Base-by-base conservation (phyloP, 768 basidiomycete species). In the Strobilomyces echinocephalus region DNA sequence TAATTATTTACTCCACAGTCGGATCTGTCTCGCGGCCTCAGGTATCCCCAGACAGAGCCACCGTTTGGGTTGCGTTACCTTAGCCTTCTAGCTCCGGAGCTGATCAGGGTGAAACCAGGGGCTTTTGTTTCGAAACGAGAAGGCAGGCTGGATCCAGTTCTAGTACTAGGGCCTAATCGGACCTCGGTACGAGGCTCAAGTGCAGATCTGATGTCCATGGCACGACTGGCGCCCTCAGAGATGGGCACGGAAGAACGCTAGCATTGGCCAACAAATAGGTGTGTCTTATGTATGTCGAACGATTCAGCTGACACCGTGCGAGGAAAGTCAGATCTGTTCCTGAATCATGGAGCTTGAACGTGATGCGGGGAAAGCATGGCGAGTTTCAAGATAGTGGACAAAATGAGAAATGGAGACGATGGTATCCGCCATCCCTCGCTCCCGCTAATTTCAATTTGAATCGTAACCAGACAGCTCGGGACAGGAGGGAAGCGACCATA, bases 61-160 rank as follows among this genome's bases (percentile, higher is more conserved):
- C 33, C 9, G 39, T 43, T 46, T 52, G 21, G 34, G 31, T 49
- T 8, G 69, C 70, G 7, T 55, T 63, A 43, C 72, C 74, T 20
- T 64, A 65, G 16, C 70, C 73, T 31, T 74, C 76, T 4, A 63
- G 76, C 72, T 14, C 54, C 78, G 54, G 59, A 69, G 39, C 56
- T 65, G 48, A 52, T 61, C 8, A 68, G 69, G 54, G 63, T 62
- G 24, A 72, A 66, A n/a, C 61, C 77, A 30, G 60, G 62, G 20
- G 60, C 60, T 2, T 65, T 65, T 11, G 12, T 60, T 69, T 10
- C 30, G 63, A 52, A 54, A 70, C 66, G 54, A 70, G 65, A 58
- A 64, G 18, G 39, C 65, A 15, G 61, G 64, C 24, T 72, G 62
- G 43, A 2, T 12, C 4, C 43, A 11, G 18, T 26, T 16, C 30